These are phyloP conservation scores for Geotrichum klebahnii DNA, from an alignment of 1,139 yeast genomes.

Conservation along the genomic window DNA sequence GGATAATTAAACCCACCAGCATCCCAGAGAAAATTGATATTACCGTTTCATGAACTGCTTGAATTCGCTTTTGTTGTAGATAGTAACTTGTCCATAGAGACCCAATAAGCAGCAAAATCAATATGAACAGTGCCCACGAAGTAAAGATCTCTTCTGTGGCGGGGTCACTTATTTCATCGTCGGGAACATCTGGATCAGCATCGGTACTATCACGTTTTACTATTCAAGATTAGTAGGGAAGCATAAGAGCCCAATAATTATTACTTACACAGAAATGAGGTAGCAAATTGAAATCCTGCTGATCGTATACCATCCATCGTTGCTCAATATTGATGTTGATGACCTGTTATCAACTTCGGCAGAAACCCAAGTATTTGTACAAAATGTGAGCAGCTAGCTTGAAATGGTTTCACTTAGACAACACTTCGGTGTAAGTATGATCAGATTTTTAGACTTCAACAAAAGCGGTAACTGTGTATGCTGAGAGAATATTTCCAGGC, in stretches of 20 bases:
- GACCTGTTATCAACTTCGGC: background rate
- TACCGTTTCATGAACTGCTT: conserved; percentile 95
- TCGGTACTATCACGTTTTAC: conserved; percentile 39
- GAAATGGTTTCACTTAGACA: too few relatives aligned
- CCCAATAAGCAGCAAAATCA: conserved; percentile 71
- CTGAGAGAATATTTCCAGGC: too few relatives aligned
- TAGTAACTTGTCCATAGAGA: conserved; percentile 96
- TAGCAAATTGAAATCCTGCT: conserved; percentile 15
- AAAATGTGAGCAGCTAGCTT: too few relatives aligned
- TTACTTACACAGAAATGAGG: conserved; percentile 22
- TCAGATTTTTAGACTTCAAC: too few relatives aligned
- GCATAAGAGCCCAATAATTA: background rate
- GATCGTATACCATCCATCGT: conserved; percentile 7
- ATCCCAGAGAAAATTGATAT: conserved; percentile 93
- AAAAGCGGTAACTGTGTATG: too few relatives aligned
- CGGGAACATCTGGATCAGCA: conserved; percentile 43
- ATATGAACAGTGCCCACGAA: conserved; percentile 93
- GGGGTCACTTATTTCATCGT: conserved; percentile 72
- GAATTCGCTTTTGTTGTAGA: conserved; percentile 83
- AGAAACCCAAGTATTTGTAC: too few relatives aligned
- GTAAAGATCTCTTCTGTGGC: conserved; percentile 94
- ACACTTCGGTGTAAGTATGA: too few relatives aligned
- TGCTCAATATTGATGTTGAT: background rate
- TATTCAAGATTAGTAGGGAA: conserved; percentile 11
- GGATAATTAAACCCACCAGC: conserved; percentile 87